Percentiles rank a stretch among this genome's conserved stretches.
phyloP scores from a whole-genome alignment of 2,329 filamentous ascomycete genomes.

The Fusarium bactridioides region DNA sequence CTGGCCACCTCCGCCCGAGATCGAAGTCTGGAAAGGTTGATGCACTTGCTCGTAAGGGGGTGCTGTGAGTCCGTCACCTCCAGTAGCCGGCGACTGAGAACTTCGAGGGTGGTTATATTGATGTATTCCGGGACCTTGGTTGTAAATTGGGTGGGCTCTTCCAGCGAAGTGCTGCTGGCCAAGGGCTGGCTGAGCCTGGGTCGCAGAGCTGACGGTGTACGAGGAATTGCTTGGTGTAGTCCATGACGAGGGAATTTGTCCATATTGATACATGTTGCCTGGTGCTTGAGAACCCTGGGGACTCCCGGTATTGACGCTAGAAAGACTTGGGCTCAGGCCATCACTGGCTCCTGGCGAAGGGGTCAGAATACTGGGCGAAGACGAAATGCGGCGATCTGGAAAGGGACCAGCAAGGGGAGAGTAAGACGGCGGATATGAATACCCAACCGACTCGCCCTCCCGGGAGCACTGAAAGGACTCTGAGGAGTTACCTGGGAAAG shows the following conservation, averaged over 20 bases:
- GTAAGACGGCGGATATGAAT: conserved; percentile 36
- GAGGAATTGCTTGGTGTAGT: conserved; percentile 59
- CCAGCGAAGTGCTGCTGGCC: conserved; percentile 41
- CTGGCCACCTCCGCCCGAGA: conserved; percentile 56
- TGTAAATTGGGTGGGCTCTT: conserved; percentile 53
- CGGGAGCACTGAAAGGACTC: conserved; percentile 36
- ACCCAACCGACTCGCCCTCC: conserved; percentile 35
- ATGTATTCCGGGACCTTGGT: conserved; percentile 58
- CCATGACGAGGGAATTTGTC: conserved; percentile 65
- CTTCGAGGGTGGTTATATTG: conserved; percentile 45
- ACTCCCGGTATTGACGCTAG: conserved; percentile 67
- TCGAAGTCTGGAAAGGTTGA: conserved; percentile 68
- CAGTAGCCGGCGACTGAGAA: conserved; percentile 59
- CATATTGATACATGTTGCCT: conserved; percentile 59
- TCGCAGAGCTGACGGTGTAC: conserved; percentile 62
- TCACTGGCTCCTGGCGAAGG: conserved; percentile 62
- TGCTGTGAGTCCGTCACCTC: conserved; percentile 68
- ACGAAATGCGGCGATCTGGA: conserved; percentile 39
- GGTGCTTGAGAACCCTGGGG: conserved; percentile 65
- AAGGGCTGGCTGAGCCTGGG: conserved; percentile 42
- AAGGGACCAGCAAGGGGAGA: conserved; percentile 39
- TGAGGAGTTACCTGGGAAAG: conserved; percentile 30
- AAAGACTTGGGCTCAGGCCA: conserved; percentile 67
- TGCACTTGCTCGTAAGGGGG: conserved; percentile 74
- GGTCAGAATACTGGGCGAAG: conserved; percentile 47